These are phyloP conservation scores for Sporothrix dimorphospora DNA, from an alignment of 2,329 filamentous ascomycete species.

Conservation along the genomic window DNA sequence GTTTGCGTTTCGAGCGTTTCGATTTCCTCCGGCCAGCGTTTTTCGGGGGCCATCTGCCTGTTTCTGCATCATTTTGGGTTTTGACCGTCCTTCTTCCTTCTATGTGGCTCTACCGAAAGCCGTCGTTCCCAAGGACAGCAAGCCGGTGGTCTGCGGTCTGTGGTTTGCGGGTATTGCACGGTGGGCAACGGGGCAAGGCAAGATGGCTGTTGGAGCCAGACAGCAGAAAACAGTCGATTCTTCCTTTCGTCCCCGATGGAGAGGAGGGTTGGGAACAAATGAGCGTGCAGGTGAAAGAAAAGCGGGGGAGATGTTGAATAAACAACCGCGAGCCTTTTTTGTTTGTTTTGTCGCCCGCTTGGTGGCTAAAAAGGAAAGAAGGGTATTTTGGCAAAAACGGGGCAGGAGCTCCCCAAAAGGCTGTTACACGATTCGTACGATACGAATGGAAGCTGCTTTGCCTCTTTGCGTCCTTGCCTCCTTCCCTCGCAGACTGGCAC, in stretches of 20 bases:
- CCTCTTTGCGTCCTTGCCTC: background rate
- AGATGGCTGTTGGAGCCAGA: background rate
- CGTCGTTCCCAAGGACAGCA: background rate
- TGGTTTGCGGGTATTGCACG: background rate
- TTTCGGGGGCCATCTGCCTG: background rate
- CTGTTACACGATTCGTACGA: conserved; percentile 10
- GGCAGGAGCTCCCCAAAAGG: conserved; percentile 14
- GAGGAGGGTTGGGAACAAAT: background rate
- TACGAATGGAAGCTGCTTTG: background rate
- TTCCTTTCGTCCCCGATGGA: background rate
- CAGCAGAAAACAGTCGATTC: background rate
- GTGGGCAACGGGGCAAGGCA: background rate
- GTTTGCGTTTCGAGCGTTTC: background rate
- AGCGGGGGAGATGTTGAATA: background rate
- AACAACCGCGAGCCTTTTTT: background rate
- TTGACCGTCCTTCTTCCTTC: background rate
- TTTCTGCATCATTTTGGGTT: background rate
- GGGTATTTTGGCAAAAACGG: conserved; percentile 27
- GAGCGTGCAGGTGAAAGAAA: background rate
- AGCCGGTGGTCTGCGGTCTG: background rate
- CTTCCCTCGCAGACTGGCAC: background rate
- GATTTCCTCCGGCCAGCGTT: too few species aligned
- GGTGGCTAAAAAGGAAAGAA: conserved; percentile 23
- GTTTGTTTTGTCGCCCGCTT: background rate
- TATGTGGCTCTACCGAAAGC: background rate